A percentile compares a stretch with the other conserved stretches of the same genome.
phyloP scores from a whole-genome alignment of 2,329 filamentous ascomycete genomes.

The Cercospora canescens region DNA sequence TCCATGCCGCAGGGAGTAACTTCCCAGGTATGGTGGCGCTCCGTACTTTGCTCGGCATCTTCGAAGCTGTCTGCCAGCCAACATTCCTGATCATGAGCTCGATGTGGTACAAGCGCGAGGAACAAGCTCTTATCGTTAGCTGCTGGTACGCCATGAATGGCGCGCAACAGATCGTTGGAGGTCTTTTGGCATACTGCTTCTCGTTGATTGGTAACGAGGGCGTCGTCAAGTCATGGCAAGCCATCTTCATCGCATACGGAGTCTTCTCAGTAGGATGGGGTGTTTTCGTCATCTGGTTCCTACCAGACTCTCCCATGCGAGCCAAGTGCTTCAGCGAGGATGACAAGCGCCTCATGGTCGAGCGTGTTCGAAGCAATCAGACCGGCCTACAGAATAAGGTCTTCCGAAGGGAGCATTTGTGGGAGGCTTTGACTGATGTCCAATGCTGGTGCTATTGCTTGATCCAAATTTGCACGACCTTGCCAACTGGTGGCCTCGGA shows the following conservation, averaged over 20 bases:
- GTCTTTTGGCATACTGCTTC: conserved; percentile 62
- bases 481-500: conserved; percentile 72
- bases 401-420: conserved; percentile 56
- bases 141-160: conserved; percentile 58
- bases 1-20: conserved; percentile 61
- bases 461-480: conserved; percentile 69
- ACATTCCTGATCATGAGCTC: conserved; percentile 65
- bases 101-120: conserved; percentile 71
- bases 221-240: conserved; percentile 58
- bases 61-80: conserved; percentile 70
- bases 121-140: conserved; percentile 66
- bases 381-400: conserved; percentile 49
- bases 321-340: conserved; percentile 68
- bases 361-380: conserved; percentile 48
- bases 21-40: conserved; percentile 62
- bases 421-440: conserved; percentile 62
- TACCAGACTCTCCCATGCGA: conserved; percentile 71
- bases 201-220: conserved; percentile 32
- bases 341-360: conserved; percentile 56
- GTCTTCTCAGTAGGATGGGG: conserved; percentile 63
- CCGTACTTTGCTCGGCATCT: conserved; percentile 68
- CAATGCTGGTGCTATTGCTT: conserved; percentile 49
- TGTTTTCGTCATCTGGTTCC: conserved; percentile 62
- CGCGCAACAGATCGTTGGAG: conserved; percentile 68
- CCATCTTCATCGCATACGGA: conserved; percentile 68